These are phyloP conservation scores for Colletotrichum neosansevieriae DNA, from an alignment of 2,329 filamentous ascomycete genomes.

Conservation along the genomic window DNA sequence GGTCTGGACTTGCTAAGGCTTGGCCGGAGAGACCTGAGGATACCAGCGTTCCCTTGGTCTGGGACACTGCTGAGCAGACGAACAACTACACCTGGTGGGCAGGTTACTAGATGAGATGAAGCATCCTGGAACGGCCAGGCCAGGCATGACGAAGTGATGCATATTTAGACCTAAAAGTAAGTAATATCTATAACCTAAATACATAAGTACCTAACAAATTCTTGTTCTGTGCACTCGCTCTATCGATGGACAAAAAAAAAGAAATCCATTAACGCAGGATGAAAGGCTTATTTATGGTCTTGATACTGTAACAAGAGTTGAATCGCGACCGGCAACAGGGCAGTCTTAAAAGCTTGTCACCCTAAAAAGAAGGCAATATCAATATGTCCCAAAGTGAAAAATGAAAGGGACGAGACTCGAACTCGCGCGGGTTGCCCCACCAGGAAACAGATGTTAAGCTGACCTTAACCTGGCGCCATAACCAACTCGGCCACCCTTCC, in stretches of 20 bases:
- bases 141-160: conserved; percentile 2
- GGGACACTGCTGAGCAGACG: conserved; percentile 39
- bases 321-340: too few species aligned
- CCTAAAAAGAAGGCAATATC: too few species aligned
- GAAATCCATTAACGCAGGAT: too few species aligned
- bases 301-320: too few species aligned
- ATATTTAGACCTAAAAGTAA: conserved; percentile 15
- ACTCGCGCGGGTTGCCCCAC: conserved; percentile 41
- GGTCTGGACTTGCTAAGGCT: conserved; percentile 35
- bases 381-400: background rate
- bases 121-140: background rate
- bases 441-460: conserved; percentile 40
- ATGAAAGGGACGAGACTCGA: conserved; percentile 41
- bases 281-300: too few species aligned
- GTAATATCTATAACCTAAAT: conserved; percentile 15
- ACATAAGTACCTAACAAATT: background rate
- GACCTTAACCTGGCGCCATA: conserved; percentile 41
- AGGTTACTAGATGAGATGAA: conserved; percentile 23
- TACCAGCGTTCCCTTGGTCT: conserved; percentile 31
- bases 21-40: conserved; percentile 40
- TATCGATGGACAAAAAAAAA: too few species aligned
- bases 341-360: too few species aligned
- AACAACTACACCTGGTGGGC: conserved; percentile 40
- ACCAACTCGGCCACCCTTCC: conserved; percentile 41
- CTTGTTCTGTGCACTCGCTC: too few species aligned